Evolutionary conservation across 805 yeast genomes (phyloP).

Genomic region (Candida gorgasii): DNA sequence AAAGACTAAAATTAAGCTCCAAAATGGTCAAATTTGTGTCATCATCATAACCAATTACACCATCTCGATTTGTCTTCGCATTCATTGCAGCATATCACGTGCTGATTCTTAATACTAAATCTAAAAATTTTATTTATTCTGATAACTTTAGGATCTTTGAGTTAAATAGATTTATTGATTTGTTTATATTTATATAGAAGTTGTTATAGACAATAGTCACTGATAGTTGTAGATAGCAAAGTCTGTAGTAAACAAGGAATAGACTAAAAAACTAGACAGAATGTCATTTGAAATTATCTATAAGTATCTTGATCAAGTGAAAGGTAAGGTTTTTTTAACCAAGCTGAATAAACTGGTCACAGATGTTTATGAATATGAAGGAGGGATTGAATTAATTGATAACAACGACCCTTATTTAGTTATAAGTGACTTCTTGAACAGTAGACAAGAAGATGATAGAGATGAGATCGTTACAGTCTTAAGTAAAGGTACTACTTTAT

Average conservation of each 20-base stretch:
- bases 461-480: slow-evolving; percentile 41
- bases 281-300: slow-evolving; percentile 25
- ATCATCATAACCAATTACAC: not conserved
- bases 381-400: slow-evolving; percentile 24
- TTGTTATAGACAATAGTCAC: no score
- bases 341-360: slow-evolving; percentile 41
- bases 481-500: slow-evolving; percentile 53
- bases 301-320: slow-evolving; percentile 25
- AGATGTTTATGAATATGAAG: slow-evolving; percentile 1
- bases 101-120: slow-evolving; percentile 1
- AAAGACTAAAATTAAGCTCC: no score
- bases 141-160: not conserved
- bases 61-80: slow-evolving; percentile 6
- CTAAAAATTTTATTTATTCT: not conserved
- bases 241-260: no score
- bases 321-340: slow-evolving; percentile 41
- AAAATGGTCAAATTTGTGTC: no score
- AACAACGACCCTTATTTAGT: slow-evolving; percentile 56
- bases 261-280: no score
- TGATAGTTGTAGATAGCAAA: no score
- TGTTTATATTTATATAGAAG: no score
- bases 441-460: slow-evolving; percentile 1
- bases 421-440: slow-evolving; percentile 34
- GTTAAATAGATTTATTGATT: no score
- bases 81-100: slow-evolving; percentile 13